phyloP scores from a whole-genome alignment of 148 eudicot genomes.

The Mesembryanthemum crystallinum region DNA sequence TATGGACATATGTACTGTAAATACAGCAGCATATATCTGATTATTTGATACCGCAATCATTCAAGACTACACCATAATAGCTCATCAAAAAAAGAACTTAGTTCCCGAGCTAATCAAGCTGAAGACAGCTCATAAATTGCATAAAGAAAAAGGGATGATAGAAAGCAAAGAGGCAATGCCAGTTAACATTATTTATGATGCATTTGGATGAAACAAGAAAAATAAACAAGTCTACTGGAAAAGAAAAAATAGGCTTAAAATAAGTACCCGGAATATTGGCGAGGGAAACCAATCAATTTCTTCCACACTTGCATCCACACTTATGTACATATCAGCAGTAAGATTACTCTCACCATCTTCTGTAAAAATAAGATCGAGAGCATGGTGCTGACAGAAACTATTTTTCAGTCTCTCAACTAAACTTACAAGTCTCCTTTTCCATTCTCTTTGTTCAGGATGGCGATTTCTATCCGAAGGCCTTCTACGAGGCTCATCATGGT shows the following conservation, averaged over 20 bases:
- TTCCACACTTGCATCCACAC: slow-evolving; percentile 73
- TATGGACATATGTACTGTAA: too few species aligned
- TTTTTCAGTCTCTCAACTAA: slow-evolving; percentile 85
- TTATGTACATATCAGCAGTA: slow-evolving; percentile 80
- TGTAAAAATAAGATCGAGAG: slow-evolving; percentile 87
- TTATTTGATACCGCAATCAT: too few species aligned
- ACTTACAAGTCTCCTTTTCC: slow-evolving; percentile 80
- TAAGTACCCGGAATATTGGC: slow-evolving; percentile 80
- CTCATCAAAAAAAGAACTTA: background rate
- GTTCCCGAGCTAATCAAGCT: background rate
- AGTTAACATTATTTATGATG: background rate
- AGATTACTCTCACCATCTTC: slow-evolving; percentile 93
- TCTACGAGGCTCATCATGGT: slow-evolving; percentile 65
- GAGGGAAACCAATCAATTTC: slow-evolving; percentile 93
- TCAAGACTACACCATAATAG: background rate
- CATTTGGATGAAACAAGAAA: background rate
- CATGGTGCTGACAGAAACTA: slow-evolving; percentile 92
- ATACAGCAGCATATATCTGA: too few species aligned
- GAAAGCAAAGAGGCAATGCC: background rate
- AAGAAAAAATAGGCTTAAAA: background rate
- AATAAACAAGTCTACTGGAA: background rate
- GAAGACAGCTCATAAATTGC: background rate
- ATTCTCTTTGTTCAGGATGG: slow-evolving; percentile 92
- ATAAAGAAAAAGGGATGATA: background rate
- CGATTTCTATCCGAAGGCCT: slow-evolving; percentile 68